A percentile compares a stretch with the other conserved stretches of the same genome.
Conservation (phyloP, 1,284 basidiomycete genomes). For the Abortiporus biennis region DNA sequence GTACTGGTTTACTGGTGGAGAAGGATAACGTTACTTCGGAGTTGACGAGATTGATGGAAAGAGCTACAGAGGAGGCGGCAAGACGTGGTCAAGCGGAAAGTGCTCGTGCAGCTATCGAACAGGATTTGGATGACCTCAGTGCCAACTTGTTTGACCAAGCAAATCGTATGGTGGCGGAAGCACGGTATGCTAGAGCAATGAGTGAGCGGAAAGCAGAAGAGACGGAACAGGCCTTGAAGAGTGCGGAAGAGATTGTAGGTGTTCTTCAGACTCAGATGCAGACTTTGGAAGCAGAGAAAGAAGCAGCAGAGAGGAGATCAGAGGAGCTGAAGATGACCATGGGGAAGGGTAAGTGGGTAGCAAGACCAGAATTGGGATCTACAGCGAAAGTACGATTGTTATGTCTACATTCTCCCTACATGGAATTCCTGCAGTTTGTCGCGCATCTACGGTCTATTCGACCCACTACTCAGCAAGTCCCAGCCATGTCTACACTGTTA, state of each 20-base stretch:
- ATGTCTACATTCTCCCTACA: constrained; percentile 71
- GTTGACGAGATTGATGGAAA: constrained; percentile 91
- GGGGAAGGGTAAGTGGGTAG: constrained; percentile 68
- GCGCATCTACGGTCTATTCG: constrained; percentile 76
- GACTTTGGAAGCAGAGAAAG: constrained; percentile 56
- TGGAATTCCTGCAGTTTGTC: constrained; percentile 84
- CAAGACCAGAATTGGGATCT: constrained; percentile 22
- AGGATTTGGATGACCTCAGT: constrained; percentile 90
- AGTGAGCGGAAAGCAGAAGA: constrained; percentile 82
- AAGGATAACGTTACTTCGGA: constrained; percentile 87
- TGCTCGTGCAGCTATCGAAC: constrained; percentile 77
- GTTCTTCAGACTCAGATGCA: constrained; percentile 87
- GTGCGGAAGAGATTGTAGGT: constrained; percentile 82
- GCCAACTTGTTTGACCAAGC: constrained; percentile 85
- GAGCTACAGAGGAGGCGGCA: constrained; percentile 89
- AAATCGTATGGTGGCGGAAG: constrained; percentile 92
- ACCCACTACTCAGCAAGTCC: constrained; percentile 47
- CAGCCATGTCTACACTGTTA: constrained; percentile 65
- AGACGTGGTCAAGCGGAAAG: constrained; percentile 87
- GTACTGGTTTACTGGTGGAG: constrained; percentile 90
- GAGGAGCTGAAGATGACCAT: constrained; percentile 43
- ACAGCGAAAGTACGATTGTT: constrained; percentile 39
- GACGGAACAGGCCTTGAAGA: constrained; percentile 75
- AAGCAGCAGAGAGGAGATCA: constrained; percentile 45
- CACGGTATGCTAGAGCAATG: constrained; percentile 65